Evolutionary conservation across 495 filamentous ascomycete species (phyloP).

Genomic region (Talaromyces proteolyticus): DNA sequence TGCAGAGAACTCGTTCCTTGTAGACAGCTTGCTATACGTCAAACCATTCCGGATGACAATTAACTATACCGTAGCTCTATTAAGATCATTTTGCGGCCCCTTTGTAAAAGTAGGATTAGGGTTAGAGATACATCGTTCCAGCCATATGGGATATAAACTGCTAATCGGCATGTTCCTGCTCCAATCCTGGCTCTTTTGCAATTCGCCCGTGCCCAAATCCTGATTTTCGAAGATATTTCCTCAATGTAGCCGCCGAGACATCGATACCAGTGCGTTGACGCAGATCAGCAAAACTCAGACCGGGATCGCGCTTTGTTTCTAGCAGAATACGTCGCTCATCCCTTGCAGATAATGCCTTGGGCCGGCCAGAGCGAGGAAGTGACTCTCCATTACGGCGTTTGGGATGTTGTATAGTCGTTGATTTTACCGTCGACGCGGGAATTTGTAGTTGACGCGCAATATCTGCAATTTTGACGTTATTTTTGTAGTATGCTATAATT

Average conservation of each 20-base stretch:
- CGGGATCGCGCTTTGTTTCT: not conserved
- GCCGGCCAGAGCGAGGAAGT: not conserved
- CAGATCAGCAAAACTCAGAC: not conserved
- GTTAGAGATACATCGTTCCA: too few species aligned
- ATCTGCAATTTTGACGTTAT: not conserved
- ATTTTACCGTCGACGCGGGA: not conserved
- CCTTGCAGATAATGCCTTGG: not conserved
- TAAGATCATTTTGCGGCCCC: too few species aligned
- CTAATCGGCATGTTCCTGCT: slow-evolving; percentile 13
- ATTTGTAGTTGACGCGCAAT: not conserved
- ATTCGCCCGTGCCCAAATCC: not conserved
- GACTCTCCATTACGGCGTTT: not conserved
- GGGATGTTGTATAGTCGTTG: not conserved
- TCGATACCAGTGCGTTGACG: not conserved
- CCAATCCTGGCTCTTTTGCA: not conserved
- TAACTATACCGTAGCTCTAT: too few species aligned
- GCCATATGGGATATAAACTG: too few species aligned
- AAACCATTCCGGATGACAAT: too few species aligned
- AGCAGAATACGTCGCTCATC: not conserved
- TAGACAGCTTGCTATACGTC: too few species aligned
- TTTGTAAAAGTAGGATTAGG: too few species aligned
- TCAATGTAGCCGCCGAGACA: not conserved
- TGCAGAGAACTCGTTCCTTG: too few species aligned
- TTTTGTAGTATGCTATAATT: not conserved
- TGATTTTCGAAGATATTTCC: not conserved